Evolutionary conservation across 2,329 filamentous ascomycete genomes (phyloP).

Genomic region (Decorospora gaudefroyi): DNA sequence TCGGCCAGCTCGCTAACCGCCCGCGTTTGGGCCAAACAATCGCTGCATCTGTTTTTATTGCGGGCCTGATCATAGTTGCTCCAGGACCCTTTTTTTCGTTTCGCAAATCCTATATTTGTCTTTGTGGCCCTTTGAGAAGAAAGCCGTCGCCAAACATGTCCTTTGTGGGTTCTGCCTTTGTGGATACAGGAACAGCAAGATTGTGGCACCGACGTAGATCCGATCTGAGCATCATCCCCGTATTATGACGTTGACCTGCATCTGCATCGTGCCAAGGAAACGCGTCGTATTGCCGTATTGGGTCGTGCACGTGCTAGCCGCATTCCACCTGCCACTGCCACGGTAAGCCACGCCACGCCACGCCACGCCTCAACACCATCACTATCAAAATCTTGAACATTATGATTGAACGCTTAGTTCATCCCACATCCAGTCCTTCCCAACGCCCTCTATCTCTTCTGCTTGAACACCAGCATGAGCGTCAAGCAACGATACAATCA

Average conservation of each 20-base stretch:
- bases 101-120: neutral
- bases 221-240: conserved; percentile 14
- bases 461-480: conserved; percentile 32
- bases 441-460: conserved; percentile 32
- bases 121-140: neutral
- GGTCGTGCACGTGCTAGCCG: neutral
- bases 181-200: conserved; percentile 9
- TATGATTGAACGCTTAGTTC: too few relatives aligned
- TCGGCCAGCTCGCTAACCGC: conserved; percentile 8
- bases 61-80: conserved; percentile 1
- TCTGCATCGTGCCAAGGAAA: conserved; percentile 4
- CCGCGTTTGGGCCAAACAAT: conserved; percentile 14
- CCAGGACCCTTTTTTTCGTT: neutral
- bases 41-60: conserved; percentile 1
- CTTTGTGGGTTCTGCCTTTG: conserved; percentile 1
- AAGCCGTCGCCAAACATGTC: neutral
- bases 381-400: neutral
- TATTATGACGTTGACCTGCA: conserved; percentile 15
- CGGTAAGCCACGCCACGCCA: conserved; percentile 4
- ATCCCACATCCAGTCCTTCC: neutral
- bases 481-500: conserved; percentile 30
- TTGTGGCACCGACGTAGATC: conserved; percentile 9
- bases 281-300: conserved; percentile 4
- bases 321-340: conserved; percentile 2
- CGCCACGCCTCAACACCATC: neutral